Conservation (phyloP, 768 basidiomycete species). For the Candolleomyces efflorescens region DNA sequence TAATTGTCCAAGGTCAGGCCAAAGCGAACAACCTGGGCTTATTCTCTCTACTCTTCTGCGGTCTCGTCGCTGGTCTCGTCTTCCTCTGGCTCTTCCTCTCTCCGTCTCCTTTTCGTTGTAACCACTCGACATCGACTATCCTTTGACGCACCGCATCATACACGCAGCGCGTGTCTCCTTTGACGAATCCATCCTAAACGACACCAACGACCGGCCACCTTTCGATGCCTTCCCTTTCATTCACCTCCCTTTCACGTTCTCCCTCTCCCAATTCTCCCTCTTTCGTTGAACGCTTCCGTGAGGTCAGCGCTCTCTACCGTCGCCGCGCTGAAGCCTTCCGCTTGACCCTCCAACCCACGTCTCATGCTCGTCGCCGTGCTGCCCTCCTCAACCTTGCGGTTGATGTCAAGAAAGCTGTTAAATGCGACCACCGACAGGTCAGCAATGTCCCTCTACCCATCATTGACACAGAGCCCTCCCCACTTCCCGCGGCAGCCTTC, state of each 20-base stretch:
- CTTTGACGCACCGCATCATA: slow-evolving; percentile 7
- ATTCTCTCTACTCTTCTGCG: slow-evolving; percentile 10
- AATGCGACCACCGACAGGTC: slow-evolving; percentile 34
- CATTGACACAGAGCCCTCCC: slow-evolving; percentile 24
- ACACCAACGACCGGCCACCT: not conserved
- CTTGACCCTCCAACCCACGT: slow-evolving; percentile 27
- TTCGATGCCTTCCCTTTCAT: not conserved
- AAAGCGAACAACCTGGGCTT: not conserved
- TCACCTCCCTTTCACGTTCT: slow-evolving; percentile 16
- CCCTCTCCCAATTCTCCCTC: slow-evolving; percentile 24
- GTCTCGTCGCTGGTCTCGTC: slow-evolving; percentile 10
- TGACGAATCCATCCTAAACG: not conserved
- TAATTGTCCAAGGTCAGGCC: slow-evolving; percentile 16
- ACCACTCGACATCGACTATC: not conserved
- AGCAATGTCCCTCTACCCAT: slow-evolving; percentile 34
- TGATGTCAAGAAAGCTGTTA: slow-evolving; percentile 36
- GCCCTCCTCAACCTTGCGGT: slow-evolving; percentile 38
- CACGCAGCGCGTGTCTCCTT: slow-evolving; percentile 34
- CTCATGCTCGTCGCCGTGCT: slow-evolving; percentile 49
- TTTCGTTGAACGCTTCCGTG: slow-evolving; percentile 36
- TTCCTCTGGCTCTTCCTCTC: not conserved
- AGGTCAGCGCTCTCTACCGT: slow-evolving; percentile 39
- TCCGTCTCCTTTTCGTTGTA: not conserved
- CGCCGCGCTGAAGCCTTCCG: slow-evolving; percentile 36
- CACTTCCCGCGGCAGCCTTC: not conserved